These are phyloP conservation scores for Diplodia sapinea DNA, from an alignment of 2,329 filamentous ascomycete genomes.

Conservation along the genomic window DNA sequence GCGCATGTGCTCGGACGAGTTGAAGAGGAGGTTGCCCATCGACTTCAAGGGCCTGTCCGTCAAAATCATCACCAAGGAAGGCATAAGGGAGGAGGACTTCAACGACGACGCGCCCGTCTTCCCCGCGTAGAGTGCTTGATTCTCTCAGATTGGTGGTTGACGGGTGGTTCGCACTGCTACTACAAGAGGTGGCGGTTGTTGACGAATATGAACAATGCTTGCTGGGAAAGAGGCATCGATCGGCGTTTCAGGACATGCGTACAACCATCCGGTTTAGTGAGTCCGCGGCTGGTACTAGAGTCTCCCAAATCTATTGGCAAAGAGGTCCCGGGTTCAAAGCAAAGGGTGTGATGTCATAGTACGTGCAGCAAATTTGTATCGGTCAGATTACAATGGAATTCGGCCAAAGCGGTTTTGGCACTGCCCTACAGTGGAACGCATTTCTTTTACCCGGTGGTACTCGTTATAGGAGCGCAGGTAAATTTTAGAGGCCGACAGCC, in stretches of 20 bases:
- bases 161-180: neutral
- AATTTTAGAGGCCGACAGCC: too few relatives aligned
- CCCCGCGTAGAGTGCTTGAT: conserved; percentile 33
- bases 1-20: conserved; percentile 92
- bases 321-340: neutral
- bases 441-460: too few relatives aligned
- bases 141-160: neutral
- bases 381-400: neutral
- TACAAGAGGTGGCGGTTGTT: neutral
- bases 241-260: conserved; percentile 20
- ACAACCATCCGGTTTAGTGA: conserved; percentile 12
- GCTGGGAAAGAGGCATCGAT: conserved; percentile 14
- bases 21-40: conserved; percentile 95
- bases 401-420: neutral
- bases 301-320: conserved; percentile 7
- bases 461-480: too few relatives aligned
- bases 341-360: neutral
- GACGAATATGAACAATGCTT: conserved; percentile 10
- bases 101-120: conserved; percentile 78
- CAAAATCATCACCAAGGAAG: conserved; percentile 94
- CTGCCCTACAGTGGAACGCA: too few relatives aligned
- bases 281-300: conserved; percentile 1
- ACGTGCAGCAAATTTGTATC: neutral
- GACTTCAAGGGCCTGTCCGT: conserved; percentile 97
- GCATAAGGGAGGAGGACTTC: conserved; percentile 82